A percentile compares a stretch with the other conserved stretches of the same genome.
phyloP scores from a whole-genome alignment of 768 basidiomycete species.

The Boletellus ananiceps region DNA sequence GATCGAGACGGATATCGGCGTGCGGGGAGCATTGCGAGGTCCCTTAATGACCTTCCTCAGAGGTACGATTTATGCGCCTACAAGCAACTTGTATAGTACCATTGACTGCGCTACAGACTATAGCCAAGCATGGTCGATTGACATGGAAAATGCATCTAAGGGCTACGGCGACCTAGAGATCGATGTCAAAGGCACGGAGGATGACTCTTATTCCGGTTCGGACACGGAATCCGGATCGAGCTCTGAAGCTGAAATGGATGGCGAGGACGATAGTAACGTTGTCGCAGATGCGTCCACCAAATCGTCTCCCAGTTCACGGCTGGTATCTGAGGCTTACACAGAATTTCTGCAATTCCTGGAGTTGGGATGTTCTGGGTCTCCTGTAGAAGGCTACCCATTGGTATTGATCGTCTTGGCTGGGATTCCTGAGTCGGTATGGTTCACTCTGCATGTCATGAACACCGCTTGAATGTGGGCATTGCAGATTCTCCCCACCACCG shows the following conservation, averaged over 20 bases:
- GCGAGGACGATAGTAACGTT: slow-evolving; percentile 32
- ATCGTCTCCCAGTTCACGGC: not conserved
- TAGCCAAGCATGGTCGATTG: slow-evolving; percentile 56
- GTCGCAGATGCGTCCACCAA: slow-evolving; percentile 25
- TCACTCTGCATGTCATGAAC: not conserved
- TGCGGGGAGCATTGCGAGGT: slow-evolving; percentile 65
- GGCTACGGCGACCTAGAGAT: slow-evolving; percentile 29
- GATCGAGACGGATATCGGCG: slow-evolving; percentile 65
- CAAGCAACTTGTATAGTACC: not conserved
- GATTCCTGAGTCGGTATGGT: slow-evolving; percentile 60
- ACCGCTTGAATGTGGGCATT: not conserved
- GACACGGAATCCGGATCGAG: slow-evolving; percentile 29
- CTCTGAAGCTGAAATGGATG: slow-evolving; percentile 17
- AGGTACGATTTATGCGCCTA: slow-evolving; percentile 37
- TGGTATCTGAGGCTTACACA: slow-evolving; percentile 46
- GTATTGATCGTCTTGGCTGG: slow-evolving; percentile 80
- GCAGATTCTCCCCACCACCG: slow-evolving; percentile 20
- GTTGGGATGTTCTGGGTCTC: slow-evolving; percentile 73
- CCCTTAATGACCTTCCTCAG: slow-evolving; percentile 68
- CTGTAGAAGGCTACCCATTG: slow-evolving; percentile 75
- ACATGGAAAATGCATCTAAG: slow-evolving; percentile 11
- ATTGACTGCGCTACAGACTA: slow-evolving; percentile 42
- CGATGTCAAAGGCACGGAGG: slow-evolving; percentile 14
- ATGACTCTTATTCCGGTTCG: slow-evolving; percentile 26
- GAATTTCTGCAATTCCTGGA: slow-evolving; percentile 80